These are phyloP conservation scores for Kurtzmaniella natalensis DNA, from an alignment of 1,139 yeast genomes.

Conservation along the genomic window DNA sequence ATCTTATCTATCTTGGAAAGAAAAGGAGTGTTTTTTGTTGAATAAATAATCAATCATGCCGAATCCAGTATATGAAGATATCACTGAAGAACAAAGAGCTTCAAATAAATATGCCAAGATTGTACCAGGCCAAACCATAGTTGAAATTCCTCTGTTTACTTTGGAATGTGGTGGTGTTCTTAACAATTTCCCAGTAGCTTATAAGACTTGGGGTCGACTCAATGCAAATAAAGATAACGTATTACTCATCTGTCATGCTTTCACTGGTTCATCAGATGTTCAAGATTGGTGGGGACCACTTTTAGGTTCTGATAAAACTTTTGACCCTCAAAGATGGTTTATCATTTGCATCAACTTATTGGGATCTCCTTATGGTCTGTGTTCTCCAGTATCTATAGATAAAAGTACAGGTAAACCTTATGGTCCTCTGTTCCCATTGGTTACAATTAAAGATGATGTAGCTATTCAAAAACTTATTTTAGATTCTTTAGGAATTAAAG, in stretches of 20 bases:
- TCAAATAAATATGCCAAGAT: conserved; percentile 66
- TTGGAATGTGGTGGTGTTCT: conserved; percentile 83
- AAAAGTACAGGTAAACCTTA: conserved; percentile 68
- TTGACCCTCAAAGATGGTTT: conserved; percentile 85
- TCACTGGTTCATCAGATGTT: conserved; percentile 93
- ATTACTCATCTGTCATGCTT: conserved; percentile 87
- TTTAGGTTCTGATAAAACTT: conserved; percentile 79
- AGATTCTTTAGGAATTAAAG: conserved; percentile 67
- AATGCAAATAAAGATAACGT: conserved; percentile 67
- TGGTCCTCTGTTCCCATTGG: conserved; percentile 93
- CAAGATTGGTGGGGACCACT: conserved; percentile 99
- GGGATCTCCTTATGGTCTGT: conserved; percentile 96
- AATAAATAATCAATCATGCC: no score
- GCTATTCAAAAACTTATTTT: conserved; percentile 72
- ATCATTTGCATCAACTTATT: conserved; percentile 83
- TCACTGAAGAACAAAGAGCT: conserved; percentile 42
- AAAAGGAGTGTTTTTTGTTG: no score
- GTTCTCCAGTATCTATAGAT: conserved; percentile 81
- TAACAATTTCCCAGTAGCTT: conserved; percentile 81
- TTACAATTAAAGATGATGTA: conserved; percentile 89
- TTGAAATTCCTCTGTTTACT: conserved; percentile 68
- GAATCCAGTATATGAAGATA: conserved; percentile 21
- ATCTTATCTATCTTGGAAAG: no score
- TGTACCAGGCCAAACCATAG: conserved; percentile 78
- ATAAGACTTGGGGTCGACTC: conserved; percentile 89